A percentile compares a stretch with the other conserved stretches of the same genome.
phyloP scores from a whole-genome alignment of 1,139 yeast genomes.

The Magnusiomyces sp. region DNA sequence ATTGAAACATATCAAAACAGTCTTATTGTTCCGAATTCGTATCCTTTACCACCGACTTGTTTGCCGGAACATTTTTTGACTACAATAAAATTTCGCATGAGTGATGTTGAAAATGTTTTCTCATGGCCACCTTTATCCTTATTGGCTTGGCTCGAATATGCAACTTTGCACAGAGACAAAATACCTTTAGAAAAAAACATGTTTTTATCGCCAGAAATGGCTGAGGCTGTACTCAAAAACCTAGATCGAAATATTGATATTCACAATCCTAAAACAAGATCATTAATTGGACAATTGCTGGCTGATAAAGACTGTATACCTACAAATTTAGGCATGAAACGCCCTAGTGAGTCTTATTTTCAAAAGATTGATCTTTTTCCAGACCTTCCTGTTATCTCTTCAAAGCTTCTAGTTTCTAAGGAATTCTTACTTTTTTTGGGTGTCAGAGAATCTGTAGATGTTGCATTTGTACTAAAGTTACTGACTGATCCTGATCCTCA shows the following conservation, averaged over 20 bases:
- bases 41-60: constrained; percentile 29
- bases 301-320: constrained; percentile 29
- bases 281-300: constrained; percentile 19
- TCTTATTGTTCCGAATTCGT: constrained; percentile 21
- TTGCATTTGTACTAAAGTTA: constrained; percentile 33
- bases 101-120: constrained; percentile 18
- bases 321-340: constrained; percentile 33
- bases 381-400: constrained; percentile 30
- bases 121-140: constrained; percentile 28
- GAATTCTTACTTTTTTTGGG: constrained; percentile 30
- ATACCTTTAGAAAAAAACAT: constrained; percentile 19
- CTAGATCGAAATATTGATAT: constrained; percentile 26
- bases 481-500: constrained; percentile 25
- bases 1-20: constrained; percentile 24
- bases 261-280: constrained; percentile 14
- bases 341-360: constrained; percentile 32
- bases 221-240: constrained; percentile 24
- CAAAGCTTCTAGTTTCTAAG: constrained; percentile 23
- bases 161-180: constrained; percentile 15
- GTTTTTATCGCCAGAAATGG: constrained; percentile 23
- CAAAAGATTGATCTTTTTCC: constrained; percentile 32
- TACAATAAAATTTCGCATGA: too few relatives aligned
- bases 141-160: constrained; percentile 25
- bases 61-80: constrained; percentile 8
- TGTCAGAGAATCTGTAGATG: constrained; percentile 35